Conservation (phyloP, 345 rosid species). For the Viola odorata region DNA sequence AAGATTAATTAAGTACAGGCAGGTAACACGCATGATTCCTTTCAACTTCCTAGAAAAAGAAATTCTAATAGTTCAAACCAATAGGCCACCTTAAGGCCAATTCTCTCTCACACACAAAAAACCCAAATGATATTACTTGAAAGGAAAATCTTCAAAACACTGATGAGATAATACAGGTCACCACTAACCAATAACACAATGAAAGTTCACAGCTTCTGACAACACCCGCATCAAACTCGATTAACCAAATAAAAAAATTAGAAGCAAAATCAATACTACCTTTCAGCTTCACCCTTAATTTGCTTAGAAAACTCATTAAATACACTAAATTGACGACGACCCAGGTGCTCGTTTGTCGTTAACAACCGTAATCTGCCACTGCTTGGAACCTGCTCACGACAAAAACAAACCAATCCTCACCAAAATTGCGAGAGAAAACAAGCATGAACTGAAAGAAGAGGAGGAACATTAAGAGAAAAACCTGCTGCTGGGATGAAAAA, state of each 20-base stretch:
- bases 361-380: conserved; percentile 32
- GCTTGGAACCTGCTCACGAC: conserved; percentile 33
- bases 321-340: conserved; percentile 58
- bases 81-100: neutral
- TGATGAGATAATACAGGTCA: too few species aligned
- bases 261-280: conserved; percentile 25
- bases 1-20: too few species aligned
- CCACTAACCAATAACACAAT: too few species aligned
- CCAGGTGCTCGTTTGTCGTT: conserved; percentile 28
- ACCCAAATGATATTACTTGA: neutral
- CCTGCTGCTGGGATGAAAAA: conserved; percentile 41
- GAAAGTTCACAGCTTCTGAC: neutral
- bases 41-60: too few species aligned
- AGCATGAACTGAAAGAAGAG: neutral
- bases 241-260: neutral
- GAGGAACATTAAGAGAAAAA: conserved; percentile 13
- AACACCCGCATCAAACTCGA: neutral
- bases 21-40: too few species aligned
- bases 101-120: neutral
- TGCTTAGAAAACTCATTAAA: conserved; percentile 73
- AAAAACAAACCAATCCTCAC: conserved; percentile 10
- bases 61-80: too few species aligned
- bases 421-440: neutral
- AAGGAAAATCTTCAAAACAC: too few species aligned
- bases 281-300: conserved; percentile 66